These are phyloP conservation scores for Carnegiea gigantea DNA, from an alignment of 179 eudicot species.

Conservation along the genomic window DNA sequence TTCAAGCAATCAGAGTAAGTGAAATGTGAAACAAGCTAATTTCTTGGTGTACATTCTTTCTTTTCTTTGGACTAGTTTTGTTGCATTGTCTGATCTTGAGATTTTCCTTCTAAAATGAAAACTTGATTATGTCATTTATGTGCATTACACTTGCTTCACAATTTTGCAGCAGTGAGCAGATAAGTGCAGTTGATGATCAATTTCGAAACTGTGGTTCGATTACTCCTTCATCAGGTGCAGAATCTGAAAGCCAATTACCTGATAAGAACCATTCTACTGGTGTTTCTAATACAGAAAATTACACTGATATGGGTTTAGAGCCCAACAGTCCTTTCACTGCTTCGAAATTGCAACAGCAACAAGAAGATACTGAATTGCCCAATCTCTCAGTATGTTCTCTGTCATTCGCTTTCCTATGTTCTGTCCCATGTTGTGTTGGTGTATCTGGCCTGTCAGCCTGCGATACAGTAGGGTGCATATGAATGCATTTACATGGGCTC, in stretches of 20 bases:
- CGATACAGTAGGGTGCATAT: background rate
- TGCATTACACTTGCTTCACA: slow-evolving; percentile 18
- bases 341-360: slow-evolving; percentile 61
- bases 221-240: slow-evolving; percentile 62
- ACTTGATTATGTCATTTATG: background rate
- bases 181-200: slow-evolving; percentile 47
- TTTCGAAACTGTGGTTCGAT: slow-evolving; percentile 50
- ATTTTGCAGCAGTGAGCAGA: slow-evolving; percentile 45
- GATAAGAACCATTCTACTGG: slow-evolving; percentile 43
- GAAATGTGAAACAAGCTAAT: no score
- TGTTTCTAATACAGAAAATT: slow-evolving; percentile 44
- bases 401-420: background rate
- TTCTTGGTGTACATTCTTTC: no score
- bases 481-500: no score
- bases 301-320: slow-evolving; percentile 54
- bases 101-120: background rate
- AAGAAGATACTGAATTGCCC: slow-evolving; percentile 53
- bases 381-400: slow-evolving; percentile 61
- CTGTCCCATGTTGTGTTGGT: background rate
- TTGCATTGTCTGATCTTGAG: background rate
- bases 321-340: slow-evolving; percentile 44
- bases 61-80: background rate
- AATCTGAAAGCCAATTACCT: slow-evolving; percentile 49
- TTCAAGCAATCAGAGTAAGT: no score
- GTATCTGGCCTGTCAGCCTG: background rate